Conservation (phyloP, 495 filamentous ascomycete genomes). For the Tetracladium setigerum region DNA sequence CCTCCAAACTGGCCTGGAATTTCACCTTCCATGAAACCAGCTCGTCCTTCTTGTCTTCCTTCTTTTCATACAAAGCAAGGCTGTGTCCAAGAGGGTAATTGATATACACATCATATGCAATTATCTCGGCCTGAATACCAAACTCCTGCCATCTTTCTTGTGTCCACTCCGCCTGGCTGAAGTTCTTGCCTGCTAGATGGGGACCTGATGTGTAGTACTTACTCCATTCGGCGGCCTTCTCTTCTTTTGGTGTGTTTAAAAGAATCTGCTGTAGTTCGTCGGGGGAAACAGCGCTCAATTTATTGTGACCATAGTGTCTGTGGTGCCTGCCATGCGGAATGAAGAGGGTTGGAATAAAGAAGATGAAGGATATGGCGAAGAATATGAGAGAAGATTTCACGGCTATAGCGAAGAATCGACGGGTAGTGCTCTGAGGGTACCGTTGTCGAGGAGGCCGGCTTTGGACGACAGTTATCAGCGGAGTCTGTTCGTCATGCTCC, state of each 20-base stretch:
- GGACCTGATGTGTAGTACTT: constrained; percentile 83
- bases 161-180: constrained; percentile 73
- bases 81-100: constrained; percentile 83
- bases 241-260: constrained; percentile 58
- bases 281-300: constrained; percentile 40
- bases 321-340: constrained; percentile 27
- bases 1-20: constrained; percentile 75
- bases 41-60: constrained; percentile 7
- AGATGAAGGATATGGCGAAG: constrained; percentile 45
- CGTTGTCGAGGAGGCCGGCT: constrained; percentile 46
- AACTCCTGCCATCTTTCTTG: constrained; percentile 76
- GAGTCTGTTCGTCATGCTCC: constrained; percentile 48
- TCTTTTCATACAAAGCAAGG: constrained; percentile 62
- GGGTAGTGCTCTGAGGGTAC: constrained; percentile 60
- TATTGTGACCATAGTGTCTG: constrained; percentile 18
- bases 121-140: constrained; percentile 64
- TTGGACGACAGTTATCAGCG: constrained; percentile 50
- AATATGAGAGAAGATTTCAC: constrained; percentile 46
- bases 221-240: constrained; percentile 73
- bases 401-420: constrained; percentile 64
- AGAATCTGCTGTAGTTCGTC: constrained; percentile 65
- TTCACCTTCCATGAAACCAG: constrained; percentile 48
- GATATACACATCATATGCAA: constrained; percentile 80
- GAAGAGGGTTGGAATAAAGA: constrained; percentile 44
- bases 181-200: constrained; percentile 85